Conservation (phyloP, 208 protist species). For the Porcisia hertigi region DNA sequence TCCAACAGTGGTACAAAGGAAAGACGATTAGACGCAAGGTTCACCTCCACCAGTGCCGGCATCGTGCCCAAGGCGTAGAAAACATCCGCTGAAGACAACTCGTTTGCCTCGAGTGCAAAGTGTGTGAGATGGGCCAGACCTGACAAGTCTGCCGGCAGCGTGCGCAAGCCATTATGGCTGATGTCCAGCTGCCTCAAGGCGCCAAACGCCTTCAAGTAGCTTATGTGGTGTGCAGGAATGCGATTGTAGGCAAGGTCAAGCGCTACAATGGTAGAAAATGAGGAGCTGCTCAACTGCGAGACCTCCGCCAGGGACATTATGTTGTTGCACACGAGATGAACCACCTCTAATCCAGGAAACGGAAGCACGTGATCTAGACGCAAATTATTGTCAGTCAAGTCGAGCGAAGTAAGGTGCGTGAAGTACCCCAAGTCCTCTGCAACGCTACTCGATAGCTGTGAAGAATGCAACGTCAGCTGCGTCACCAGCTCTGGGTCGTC, state of each 20-base stretch:
- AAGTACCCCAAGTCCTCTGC: slow-evolving; percentile 82
- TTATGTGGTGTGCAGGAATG: slow-evolving; percentile 58
- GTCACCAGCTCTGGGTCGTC: slow-evolving; percentile 74
- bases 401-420: slow-evolving; percentile 60
- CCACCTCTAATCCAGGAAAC: slow-evolving; percentile 62
- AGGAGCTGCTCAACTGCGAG: slow-evolving; percentile 26
- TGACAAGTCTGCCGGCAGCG: slow-evolving; percentile 71
- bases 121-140: slow-evolving; percentile 76
- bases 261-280: slow-evolving; percentile 35
- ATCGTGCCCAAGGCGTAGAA: slow-evolving; percentile 80
- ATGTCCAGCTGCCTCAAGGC: slow-evolving; percentile 80
- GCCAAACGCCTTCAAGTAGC: slow-evolving; percentile 61
- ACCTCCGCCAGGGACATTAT: slow-evolving; percentile 52
- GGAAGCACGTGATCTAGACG: slow-evolving; percentile 60
- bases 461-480: slow-evolving; percentile 69
- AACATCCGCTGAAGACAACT: slow-evolving; percentile 45
- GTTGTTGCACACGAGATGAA: slow-evolving; percentile 83
- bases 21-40: slow-evolving; percentile 82
- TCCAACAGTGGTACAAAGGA: slow-evolving; percentile 54
- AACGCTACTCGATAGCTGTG: slow-evolving; percentile 60
- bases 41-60: slow-evolving; percentile 83
- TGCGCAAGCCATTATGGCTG: slow-evolving; percentile 76
- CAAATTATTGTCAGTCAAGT: slow-evolving; percentile 85
- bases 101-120: slow-evolving; percentile 82
- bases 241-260: slow-evolving; percentile 89